Evolutionary conservation across 73 alveolate genomes (phyloP), one percentile per base, ranked within the genome.

Genomic region (Blepharisma japonicum): DNA sequence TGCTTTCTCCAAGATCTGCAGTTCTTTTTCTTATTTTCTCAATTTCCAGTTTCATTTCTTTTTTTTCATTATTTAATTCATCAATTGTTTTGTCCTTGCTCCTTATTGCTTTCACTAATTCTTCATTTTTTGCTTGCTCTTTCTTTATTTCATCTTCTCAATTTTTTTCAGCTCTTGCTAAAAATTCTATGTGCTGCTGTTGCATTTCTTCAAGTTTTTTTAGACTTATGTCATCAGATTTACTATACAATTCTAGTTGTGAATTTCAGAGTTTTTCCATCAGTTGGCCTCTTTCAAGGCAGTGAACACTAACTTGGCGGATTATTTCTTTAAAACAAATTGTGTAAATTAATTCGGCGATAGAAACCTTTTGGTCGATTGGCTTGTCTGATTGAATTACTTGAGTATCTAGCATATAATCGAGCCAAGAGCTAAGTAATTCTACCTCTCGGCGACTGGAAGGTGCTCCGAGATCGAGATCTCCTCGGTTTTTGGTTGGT

Each of bases 71-170:
- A 32, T 32, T 32, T 32, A 32, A 32, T 32, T 32, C 42, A 32
- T 7, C 39, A 70, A 70, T 70, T 72, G 21, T 83, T 53, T 2
- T 89, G 94, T 55, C 83, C 94, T 6, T 82, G 85, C 61, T 71
- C 71, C 68, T 81, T 81, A 55, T 87, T 82, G 56, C 94, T 71
- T 78, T 81, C 90, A 48, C 78, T 87, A 21, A 56, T 68, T 20
- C 54, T 45, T 55, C 68, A 76, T 45, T 54, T 9, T 27, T 54
- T 68, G 32, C 61, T 77, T 32, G 51, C 68, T 42, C 23, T 45
- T 6, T 20, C 11, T n/a, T 71, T 47, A 71, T 71, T 71, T 6
- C 46, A 42, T 9, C 11, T 23, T 7, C 51, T 61, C 8, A 47
- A 45, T 7, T 49, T 77, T 77, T 77, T 20, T 77, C 77, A 45